phyloP scores from a whole-genome alignment of 1,284 basidiomycete species.

The Ceratobasidium sp. region DNA sequence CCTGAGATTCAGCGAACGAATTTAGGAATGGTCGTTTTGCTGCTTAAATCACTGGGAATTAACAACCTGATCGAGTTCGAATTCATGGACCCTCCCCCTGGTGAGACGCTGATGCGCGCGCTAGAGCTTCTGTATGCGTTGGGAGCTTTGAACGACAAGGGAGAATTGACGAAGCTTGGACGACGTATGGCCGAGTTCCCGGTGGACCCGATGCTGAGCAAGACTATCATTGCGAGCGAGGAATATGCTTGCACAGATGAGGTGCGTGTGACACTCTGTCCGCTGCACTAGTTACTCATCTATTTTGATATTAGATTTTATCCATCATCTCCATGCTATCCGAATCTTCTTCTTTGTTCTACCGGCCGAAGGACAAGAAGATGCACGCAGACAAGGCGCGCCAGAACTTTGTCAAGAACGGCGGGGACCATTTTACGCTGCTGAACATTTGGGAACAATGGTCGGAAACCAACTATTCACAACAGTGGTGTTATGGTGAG shows the following conservation, averaged over 20 bases:
- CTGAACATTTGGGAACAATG: conserved; percentile 99
- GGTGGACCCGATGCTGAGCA: conserved; percentile 97
- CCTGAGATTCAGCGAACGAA: conserved; percentile 65
- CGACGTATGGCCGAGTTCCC: conserved; percentile 99
- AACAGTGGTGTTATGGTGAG: conserved; percentile 64
- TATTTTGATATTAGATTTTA: conserved; percentile 71
- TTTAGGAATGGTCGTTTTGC: conserved; percentile 63
- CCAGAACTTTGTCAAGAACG: conserved; percentile 93
- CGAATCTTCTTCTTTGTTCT: conserved; percentile 94
- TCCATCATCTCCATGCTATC: conserved; percentile 98
- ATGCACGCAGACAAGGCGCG: conserved; percentile 95
- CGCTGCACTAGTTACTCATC: neutral
- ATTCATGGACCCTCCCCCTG: conserved; percentile 77
- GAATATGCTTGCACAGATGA: conserved; percentile 96
- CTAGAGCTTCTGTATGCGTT: conserved; percentile 94
- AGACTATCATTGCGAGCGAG: conserved; percentile 95
- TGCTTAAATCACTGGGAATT: conserved; percentile 70
- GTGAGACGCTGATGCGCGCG: conserved; percentile 97
- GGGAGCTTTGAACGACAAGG: conserved; percentile 94
- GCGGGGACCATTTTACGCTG: conserved; percentile 98
- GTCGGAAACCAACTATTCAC: conserved; percentile 96
- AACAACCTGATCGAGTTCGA: conserved; percentile 71
- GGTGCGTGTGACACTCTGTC: conserved; percentile 59
- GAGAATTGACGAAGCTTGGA: conserved; percentile 95
- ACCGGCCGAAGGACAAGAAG: conserved; percentile 97